phyloP scores from a whole-genome alignment of 2,329 filamentous ascomycete species.

The Neofusicoccum umdonicola region DNA sequence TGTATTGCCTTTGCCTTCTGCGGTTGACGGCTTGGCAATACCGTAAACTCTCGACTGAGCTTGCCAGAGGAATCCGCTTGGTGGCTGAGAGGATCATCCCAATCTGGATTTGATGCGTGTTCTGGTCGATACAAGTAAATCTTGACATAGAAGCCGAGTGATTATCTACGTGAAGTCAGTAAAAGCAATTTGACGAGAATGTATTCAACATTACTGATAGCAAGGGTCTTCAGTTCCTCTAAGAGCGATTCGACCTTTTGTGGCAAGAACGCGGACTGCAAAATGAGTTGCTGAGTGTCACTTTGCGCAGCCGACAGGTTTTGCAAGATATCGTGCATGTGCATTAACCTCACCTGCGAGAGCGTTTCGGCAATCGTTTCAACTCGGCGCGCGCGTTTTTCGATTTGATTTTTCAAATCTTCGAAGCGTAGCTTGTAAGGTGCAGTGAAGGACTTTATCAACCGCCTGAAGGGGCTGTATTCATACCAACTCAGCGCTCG shows the following conservation, averaged over 20 bases:
- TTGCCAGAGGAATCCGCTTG: neutral
- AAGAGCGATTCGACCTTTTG: too few species aligned
- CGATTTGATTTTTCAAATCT: constrained; percentile 14
- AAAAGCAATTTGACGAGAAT: neutral
- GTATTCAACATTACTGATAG: too few species aligned
- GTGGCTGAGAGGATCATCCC: neutral
- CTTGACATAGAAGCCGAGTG: neutral
- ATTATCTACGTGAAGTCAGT: neutral
- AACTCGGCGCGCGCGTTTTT: neutral
- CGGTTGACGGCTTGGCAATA: neutral
- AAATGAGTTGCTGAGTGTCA: too few species aligned
- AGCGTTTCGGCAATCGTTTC: too few species aligned
- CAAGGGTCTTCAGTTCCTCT: too few species aligned
- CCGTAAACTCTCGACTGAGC: neutral
- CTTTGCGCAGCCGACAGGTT: too few species aligned
- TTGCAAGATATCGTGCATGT: constrained; percentile 12
- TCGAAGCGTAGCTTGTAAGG: constrained; percentile 19
- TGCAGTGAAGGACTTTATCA: constrained; percentile 1
- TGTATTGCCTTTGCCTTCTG: neutral
- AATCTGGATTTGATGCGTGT: neutral
- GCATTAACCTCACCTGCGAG: too few species aligned
- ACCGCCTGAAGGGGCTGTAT: constrained; percentile 6
- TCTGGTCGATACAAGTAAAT: neutral
- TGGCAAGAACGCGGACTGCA: too few species aligned
- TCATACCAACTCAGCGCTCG: constrained; percentile 19